phyloP scores from a whole-genome alignment of 2,329 filamentous ascomycete genomes.

The Diplodia sapinea region DNA sequence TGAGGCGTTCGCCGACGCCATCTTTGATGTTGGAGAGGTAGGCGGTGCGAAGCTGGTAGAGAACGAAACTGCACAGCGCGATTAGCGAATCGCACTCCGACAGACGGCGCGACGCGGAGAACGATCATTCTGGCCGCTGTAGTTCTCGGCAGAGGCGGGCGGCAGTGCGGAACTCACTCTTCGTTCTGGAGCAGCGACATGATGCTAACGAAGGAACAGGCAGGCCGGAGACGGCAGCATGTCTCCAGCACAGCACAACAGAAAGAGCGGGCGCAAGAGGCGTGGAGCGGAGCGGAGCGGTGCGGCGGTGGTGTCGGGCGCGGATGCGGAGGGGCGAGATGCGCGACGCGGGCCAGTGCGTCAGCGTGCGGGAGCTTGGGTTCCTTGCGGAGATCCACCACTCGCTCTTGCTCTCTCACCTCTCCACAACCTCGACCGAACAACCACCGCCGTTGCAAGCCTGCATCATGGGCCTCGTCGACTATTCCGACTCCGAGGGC shows the following conservation, averaged over 20 bases:
- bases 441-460: conserved; percentile 32
- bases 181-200: conserved; percentile 55
- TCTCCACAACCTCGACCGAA: neutral
- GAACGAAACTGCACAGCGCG: conserved; percentile 68
- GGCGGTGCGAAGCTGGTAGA: conserved; percentile 80
- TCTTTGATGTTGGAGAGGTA: conserved; percentile 82
- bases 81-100: neutral
- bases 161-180: conserved; percentile 43
- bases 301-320: conserved; percentile 7
- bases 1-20: conserved; percentile 81
- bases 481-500: conserved; percentile 79
- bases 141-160: conserved; percentile 13
- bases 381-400: conserved; percentile 3
- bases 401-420: neutral
- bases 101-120: neutral
- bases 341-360: conserved; percentile 26
- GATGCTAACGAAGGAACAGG: conserved; percentile 28
- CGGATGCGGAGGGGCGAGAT: conserved; percentile 25
- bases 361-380: conserved; percentile 24
- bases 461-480: conserved; percentile 72
- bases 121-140: neutral
- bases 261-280: neutral
- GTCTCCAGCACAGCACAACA: conserved; percentile 2
- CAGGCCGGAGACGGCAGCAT: conserved; percentile 7
- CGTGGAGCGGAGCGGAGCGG: conserved; percentile 6